Evolutionary conservation across 352 stramenopile species (phyloP).

Genomic region (Phytophthora ramorum): DNA sequence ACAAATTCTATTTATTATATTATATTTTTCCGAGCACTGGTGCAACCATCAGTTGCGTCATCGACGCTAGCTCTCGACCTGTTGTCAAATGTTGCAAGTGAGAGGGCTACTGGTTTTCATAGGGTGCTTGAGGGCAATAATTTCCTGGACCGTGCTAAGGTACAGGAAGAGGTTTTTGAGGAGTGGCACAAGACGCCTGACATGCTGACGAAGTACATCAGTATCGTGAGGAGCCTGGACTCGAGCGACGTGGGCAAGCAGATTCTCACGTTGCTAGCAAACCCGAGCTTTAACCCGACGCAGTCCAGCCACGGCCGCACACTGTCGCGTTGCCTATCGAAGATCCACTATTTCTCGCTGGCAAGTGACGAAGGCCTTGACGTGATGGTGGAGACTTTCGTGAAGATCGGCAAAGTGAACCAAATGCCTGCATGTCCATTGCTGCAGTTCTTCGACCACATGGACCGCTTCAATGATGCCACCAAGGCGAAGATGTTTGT

Average conservation of each 20-base stretch:
- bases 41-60: no score
- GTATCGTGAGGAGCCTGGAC: constrained; percentile 71
- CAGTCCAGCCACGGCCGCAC: constrained; percentile 80
- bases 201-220: constrained; percentile 85
- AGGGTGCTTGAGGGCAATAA: no score
- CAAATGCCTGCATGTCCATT: constrained; percentile 87
- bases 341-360: constrained; percentile 79
- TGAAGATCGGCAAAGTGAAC: constrained; percentile 86
- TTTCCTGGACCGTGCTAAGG: constrained; percentile 59
- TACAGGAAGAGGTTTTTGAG: constrained; percentile 75
- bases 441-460: constrained; percentile 81
- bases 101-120: no score
- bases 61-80: no score
- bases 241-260: constrained; percentile 74
- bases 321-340: constrained; percentile 65
- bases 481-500: constrained; percentile 63
- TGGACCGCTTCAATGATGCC: constrained; percentile 70
- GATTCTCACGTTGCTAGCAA: constrained; percentile 68
- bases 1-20: no score
- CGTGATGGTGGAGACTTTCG: constrained; percentile 75
- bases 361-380: constrained; percentile 79
- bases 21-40: no score
- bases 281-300: constrained; percentile 77
- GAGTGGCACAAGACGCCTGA: constrained; percentile 77
- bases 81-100: no score